phyloP scores from a whole-genome alignment of 768 basidiomycete genomes.

The Lactarius trivialis region DNA sequence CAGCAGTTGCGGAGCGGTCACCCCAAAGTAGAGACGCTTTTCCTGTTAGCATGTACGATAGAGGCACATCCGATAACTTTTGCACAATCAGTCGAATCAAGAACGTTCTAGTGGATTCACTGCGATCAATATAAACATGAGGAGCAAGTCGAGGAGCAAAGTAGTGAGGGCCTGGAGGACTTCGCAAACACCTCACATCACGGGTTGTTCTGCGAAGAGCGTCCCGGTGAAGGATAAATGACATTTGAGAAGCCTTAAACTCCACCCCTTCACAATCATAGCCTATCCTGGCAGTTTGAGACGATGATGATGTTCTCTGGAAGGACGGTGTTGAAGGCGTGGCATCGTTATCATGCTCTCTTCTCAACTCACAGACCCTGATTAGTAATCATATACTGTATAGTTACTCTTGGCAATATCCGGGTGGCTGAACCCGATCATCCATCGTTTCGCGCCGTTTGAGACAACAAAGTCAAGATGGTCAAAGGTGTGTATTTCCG shows the following conservation, averaged over 20 bases:
- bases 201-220: not conserved
- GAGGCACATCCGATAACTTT: not conserved
- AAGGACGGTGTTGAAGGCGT: not conserved
- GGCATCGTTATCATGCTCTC: not conserved
- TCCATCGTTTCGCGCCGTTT: slow-evolving; percentile 6
- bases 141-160: not conserved
- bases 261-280: slow-evolving; percentile 2
- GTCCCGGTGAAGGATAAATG: not conserved
- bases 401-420: slow-evolving; percentile 25
- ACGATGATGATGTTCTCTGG: not conserved
- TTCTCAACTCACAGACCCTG: not conserved
- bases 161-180: not conserved
- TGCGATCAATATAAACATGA: not conserved
- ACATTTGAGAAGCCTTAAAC: not conserved
- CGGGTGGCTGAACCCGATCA: slow-evolving; percentile 25
- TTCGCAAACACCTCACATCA: not conserved
- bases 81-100: slow-evolving; percentile 1
- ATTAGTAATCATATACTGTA: slow-evolving; percentile 20
- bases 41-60: not conserved
- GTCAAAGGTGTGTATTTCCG: slow-evolving; percentile 25
- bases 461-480: slow-evolving; percentile 25
- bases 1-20: not conserved
- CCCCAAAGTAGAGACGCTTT: not conserved
- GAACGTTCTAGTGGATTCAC: not conserved
- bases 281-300: slow-evolving; percentile 7